Percentiles rank a stretch among this genome's conserved stretches.
Evolutionary conservation across 257 asterid species (phyloP).

Genomic region (Solanum gandarillasii): DNA sequence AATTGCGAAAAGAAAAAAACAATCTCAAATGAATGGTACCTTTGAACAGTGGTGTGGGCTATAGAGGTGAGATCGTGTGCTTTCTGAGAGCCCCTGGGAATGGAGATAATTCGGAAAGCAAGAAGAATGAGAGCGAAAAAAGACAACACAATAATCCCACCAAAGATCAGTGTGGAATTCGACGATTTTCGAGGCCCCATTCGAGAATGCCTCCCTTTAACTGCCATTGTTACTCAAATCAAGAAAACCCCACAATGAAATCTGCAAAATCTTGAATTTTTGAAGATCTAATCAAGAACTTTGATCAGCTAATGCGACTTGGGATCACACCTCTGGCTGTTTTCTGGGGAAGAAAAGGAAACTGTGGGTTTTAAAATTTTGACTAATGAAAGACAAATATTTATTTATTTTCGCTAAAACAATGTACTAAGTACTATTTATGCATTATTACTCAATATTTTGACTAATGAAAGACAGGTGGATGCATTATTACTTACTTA

Average conservation of each 20-base stretch:
- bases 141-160: constrained; percentile 36
- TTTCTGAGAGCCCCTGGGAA: constrained; percentile 37
- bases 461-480: too few species aligned
- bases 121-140: constrained; percentile 41
- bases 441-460: too few species aligned
- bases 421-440: too few species aligned
- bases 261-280: background rate
- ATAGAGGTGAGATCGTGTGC: constrained; percentile 68
- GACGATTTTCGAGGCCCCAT: constrained; percentile 33
- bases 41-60: constrained; percentile 37
- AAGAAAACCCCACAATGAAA: background rate
- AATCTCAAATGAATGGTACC: constrained; percentile 19
- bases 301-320: background rate
- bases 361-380: background rate
- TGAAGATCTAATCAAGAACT: background rate
- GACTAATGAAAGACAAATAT: background rate
- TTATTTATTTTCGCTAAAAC: background rate
- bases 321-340: background rate
- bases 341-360: background rate
- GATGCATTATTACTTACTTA: background rate
- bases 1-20: background rate
- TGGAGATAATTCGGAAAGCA: constrained; percentile 44
- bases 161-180: constrained; percentile 31
- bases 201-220: constrained; percentile 55
- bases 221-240: constrained; percentile 39